Base-by-base conservation (phyloP, 306 rosid genomes). In the Prinsepia uniflora region DNA sequence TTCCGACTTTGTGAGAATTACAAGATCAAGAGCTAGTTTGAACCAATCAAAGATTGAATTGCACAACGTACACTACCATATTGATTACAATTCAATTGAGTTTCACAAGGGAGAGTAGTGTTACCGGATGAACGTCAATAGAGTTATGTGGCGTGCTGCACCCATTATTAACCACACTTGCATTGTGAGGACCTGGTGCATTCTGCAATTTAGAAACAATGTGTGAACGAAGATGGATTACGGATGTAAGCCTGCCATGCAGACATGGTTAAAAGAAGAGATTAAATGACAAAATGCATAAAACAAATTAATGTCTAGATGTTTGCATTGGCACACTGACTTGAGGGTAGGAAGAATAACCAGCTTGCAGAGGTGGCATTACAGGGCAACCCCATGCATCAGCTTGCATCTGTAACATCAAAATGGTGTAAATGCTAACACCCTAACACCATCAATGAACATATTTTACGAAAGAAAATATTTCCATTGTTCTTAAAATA, bases 301-400 rank as follows among this genome's bases (percentile, higher is more conserved):
- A 53, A 56, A 52, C 48, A 65, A 18, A 73, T 50, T 24, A 24
- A 24, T 24, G 30, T 24, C 9, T 17, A n/a, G 34, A 47, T 20
- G 34, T 66, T 75, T 65, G 63, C 61, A 19, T 0, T 5, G 1
- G 58, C 15, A 43, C 66, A 75, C 92, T 81, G 79, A 89, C 98
- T 76, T 86, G 96, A 57, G 80, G 42, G 80, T 83, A 79, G 55
- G 86, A 63, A 71, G 81, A 77, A 68, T 72, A 78, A 39, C 86
- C 78, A 72, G 80, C 45, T 65, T 82, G 90, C 48, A 86, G 67
- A 63, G 87, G 83, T 70, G 94, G 94, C 66, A 83, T 76, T 79
- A 95, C 84, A 18, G 96, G 97, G 82, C 96, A 86, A 58, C 99
- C 99, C 97, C 99, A 89, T 55, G 96, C 84, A 71, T 91, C 97